Base-by-base conservation (phyloP, 108 stramenopile genomes). In the Skeletonema marinoi region DNA sequence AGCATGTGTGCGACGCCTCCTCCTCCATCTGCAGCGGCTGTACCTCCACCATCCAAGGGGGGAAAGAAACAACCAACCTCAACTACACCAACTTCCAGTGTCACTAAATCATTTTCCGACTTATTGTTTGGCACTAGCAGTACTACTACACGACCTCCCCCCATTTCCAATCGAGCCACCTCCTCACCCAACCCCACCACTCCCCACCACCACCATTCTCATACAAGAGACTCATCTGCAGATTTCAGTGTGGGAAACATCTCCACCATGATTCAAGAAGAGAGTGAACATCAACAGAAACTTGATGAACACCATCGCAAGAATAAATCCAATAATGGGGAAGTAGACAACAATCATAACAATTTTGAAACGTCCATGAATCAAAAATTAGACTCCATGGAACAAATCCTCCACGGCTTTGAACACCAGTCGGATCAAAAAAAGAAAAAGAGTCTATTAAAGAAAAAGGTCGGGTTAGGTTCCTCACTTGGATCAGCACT, bases 1-100 rank as follows among this genome's bases (percentile, higher is more conserved):
- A 92, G 92, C 16, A 92, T 92, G 68, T 93, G 91, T 66, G 79
- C 82, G 9, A 85, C 88, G 7, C 83, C 82, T 48, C 76, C 82
- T 33, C 82, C 82, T 25, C 82, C 82, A 19, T 19, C 50, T n/a
- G 4, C 13, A 0, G 11, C 1, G 8, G 46, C 12, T 8, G 38
- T 60, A 17, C 35, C 70, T 39, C 21, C 46, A 0, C 4, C 46
- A 5, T 14, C 46, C 46, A 48, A 48, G 46, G 46, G 46, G 46
- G 46, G 46, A 48, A 6, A 0, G 36, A 36, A 36, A 36, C 36
- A 6, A 36, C 8, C 36, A 6, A 8, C 36, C 6, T 0, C 36
- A 6, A 9, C 36, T 36, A 6, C 6, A 36, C 36, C 36, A 9
- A 9, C 36, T 42, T 9, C 13, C 0, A 13, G 41, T 42, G 12